These are phyloP conservation scores for Citrus hindsii DNA, from an alignment of 345 rosid genomes.

Conservation along the genomic window DNA sequence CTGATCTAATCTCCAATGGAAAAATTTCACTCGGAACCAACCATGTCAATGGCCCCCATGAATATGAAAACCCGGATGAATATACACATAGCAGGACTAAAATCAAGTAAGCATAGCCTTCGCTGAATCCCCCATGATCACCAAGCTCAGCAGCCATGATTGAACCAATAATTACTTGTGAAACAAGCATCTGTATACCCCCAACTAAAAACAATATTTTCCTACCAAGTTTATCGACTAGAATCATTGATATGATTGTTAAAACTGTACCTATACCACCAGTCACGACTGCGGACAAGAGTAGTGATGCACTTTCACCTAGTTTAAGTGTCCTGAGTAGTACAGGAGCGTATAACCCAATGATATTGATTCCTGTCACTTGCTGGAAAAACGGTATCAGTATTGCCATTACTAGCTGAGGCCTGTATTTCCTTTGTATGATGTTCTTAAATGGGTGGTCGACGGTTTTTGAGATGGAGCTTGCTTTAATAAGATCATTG, in stretches of 20 bases:
- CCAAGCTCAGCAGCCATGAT: background rate
- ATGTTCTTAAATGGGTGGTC: conserved; percentile 40
- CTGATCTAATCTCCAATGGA: conserved; percentile 30
- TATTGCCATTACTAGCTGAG: conserved; percentile 68
- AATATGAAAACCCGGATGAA: conserved; percentile 57
- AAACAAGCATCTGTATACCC: conserved; percentile 17
- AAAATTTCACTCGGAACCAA: too few relatives aligned
- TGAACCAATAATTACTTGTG: background rate
- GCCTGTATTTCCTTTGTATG: conserved; percentile 44
- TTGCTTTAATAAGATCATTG: background rate
- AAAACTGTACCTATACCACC: conserved; percentile 42
- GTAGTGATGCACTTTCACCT: conserved; percentile 47
- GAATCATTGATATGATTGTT: conserved; percentile 47
- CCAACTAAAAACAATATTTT: conserved; percentile 43
- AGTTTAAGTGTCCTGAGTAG: conserved; percentile 62
- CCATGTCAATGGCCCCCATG: conserved; percentile 6
- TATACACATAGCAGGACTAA: conserved; percentile 29
- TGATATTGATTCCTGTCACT: conserved; percentile 72
- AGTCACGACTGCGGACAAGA: conserved; percentile 46
- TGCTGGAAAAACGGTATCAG: conserved; percentile 70
- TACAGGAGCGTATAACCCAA: conserved; percentile 65
- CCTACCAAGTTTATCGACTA: conserved; percentile 60
- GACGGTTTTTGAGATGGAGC: conserved; percentile 24
- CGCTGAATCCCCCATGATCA: background rate
- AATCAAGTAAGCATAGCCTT: background rate